A percentile compares a stretch with the other conserved stretches of the same genome.
These are phyloP conservation scores for Neurospora intermedia DNA, from an alignment of 495 filamentous ascomycete genomes.

Conservation along the genomic window DNA sequence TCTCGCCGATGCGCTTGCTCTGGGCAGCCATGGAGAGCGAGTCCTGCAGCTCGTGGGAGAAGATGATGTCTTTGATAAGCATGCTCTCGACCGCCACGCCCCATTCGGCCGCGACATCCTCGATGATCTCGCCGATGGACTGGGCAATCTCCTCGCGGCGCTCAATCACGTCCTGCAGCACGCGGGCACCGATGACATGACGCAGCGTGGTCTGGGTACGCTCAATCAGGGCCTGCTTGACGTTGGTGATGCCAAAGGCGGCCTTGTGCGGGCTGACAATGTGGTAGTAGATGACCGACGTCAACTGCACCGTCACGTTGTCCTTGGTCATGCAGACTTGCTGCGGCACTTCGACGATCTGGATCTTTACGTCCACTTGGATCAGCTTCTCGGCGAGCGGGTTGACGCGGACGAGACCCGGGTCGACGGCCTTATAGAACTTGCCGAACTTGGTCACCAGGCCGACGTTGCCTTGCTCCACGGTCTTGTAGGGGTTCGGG, in stretches of 20 bases:
- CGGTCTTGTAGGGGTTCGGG: slow-evolving; percentile 96
- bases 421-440: slow-evolving; percentile 94
- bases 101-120: slow-evolving; percentile 89
- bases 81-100: slow-evolving; percentile 95
- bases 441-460: slow-evolving; percentile 92
- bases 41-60: slow-evolving; percentile 90
- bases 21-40: slow-evolving; percentile 99
- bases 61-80: slow-evolving; percentile 99
- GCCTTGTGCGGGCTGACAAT: slow-evolving; percentile 91
- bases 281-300: slow-evolving; percentile 98
- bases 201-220: slow-evolving; percentile 96
- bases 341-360: slow-evolving; percentile 92
- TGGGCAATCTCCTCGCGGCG: slow-evolving; percentile 94
- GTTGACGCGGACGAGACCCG: slow-evolving; percentile 95
- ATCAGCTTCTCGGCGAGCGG: slow-evolving; percentile 83
- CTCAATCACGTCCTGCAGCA: slow-evolving; percentile 97
- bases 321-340: slow-evolving; percentile 99
- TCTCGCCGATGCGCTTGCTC: slow-evolving; percentile 94
- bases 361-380: slow-evolving; percentile 97
- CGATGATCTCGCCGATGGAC: slow-evolving; percentile 93
- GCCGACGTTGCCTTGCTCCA: slow-evolving; percentile 85
- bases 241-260: slow-evolving; percentile 92
- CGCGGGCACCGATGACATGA: slow-evolving; percentile 91
- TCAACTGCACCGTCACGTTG: slow-evolving; percentile 88
- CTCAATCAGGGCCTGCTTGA: slow-evolving; percentile 89